Evolutionary conservation across 768 basidiomycete genomes (phyloP), one percentile per base, ranked within the genome.

Genomic region (Fomitopsis pulvina): DNA sequence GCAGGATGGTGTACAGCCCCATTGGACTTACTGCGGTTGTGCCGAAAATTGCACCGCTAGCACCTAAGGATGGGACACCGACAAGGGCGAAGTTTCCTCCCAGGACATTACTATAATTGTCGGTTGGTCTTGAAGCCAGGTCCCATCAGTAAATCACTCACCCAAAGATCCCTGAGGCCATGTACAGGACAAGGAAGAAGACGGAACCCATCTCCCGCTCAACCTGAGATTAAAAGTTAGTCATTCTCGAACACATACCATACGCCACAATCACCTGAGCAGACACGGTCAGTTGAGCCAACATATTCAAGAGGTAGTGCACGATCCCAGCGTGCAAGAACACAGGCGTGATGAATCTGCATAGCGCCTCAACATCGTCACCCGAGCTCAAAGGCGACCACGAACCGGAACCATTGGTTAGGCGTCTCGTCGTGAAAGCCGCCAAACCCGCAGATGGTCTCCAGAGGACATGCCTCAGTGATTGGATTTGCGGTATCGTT

Each of bases 301-400:
- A 63, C 83, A 97, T 87, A 63, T 99, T 99, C 52, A 99, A 62
- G 3, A 85, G 56, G 29, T 95, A 74, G 63, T 99, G 95, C n/a
- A 99, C 73, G 50, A 99, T 74, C n/a, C 95, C 95, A 10, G 92
- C 96, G 58, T 98, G 95, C 4, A 97, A 68, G 63, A 98, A 96
- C 45, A 95, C 87, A 8, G 93, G 78, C 1, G 84, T 82, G 57
- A 93, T 85, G 61, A 94, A 94, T 38, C 64, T 66, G 27, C 10
- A 5, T 3, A 34, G 20, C 34, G 14, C 32, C 21, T 20, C 18
- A 12, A 21, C 34, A 4, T 27, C 27, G 47, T 38, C 2, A 9
- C 22, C 14, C n/a, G 24, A 38, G 6, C 10, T 41, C 12, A 2
- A 26, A 28, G 29, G 22, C 14, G 11, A 39, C 2, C 22, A 43